These are phyloP conservation scores for Lobulomyces angularis DNA, from an alignment of 192 early-diverging fungal species.

Conservation along the genomic window DNA sequence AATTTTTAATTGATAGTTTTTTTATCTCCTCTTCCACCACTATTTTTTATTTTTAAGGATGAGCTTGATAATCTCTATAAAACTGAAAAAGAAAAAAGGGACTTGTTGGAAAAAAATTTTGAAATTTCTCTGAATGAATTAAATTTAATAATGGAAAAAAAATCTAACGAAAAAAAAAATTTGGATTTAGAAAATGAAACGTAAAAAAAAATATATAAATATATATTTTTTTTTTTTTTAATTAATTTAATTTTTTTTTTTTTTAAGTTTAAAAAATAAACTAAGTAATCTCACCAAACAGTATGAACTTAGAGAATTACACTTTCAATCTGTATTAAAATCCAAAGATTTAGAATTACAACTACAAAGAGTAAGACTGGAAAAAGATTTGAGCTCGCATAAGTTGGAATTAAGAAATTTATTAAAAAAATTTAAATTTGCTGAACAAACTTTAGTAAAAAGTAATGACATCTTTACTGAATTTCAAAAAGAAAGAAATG, in stretches of 20 bases:
- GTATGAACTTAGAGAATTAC: constrained; percentile 47
- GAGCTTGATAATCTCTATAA: constrained; percentile 30
- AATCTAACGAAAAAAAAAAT: constrained; percentile 28
- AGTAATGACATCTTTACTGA: too few species aligned
- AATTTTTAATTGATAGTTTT: constrained; percentile 11
- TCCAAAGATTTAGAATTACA: constrained; percentile 47
- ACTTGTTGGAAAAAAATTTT: constrained; percentile 45
- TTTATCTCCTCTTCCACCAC: neutral
- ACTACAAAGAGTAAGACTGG: constrained; percentile 39
- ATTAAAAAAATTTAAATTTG: too few species aligned
- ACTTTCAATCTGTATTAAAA: constrained; percentile 42
- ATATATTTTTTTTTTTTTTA: constrained; percentile 1
- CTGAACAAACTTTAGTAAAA: too few species aligned
- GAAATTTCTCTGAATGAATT: constrained; percentile 47
- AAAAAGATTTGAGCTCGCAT: too few species aligned
- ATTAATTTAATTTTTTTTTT: neutral
- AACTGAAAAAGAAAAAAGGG: constrained; percentile 37
- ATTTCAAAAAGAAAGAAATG: too few species aligned
- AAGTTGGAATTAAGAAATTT: too few species aligned
- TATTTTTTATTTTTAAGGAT: constrained; percentile 16
- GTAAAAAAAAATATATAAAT: constrained; percentile 21
- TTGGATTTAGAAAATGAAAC: constrained; percentile 30
- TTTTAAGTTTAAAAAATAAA: constrained; percentile 39
- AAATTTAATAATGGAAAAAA: constrained; percentile 37
- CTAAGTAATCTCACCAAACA: constrained; percentile 46